phyloP scores from a whole-genome alignment of 371 early-diverging fungal genomes.

The Haplosporangium sp. region DNA sequence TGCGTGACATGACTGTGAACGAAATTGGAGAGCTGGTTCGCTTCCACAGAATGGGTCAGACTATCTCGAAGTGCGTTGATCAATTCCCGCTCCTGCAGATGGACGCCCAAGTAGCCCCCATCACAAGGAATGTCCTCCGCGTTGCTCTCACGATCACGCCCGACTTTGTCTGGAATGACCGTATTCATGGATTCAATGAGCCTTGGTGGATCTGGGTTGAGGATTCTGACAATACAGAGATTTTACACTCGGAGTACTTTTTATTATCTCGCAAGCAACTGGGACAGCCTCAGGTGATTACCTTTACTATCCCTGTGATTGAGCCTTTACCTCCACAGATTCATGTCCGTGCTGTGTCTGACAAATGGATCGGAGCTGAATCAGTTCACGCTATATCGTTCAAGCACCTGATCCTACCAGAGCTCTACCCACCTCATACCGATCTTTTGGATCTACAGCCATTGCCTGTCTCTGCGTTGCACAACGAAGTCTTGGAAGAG shows the following conservation, averaged over 20 bases:
- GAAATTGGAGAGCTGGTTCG: slow-evolving; percentile 92
- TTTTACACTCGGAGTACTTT: slow-evolving; percentile 90
- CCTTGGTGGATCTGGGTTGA: slow-evolving; percentile 97
- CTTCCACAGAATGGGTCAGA: slow-evolving; percentile 82
- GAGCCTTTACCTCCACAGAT: slow-evolving; percentile 93
- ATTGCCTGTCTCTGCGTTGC: slow-evolving; percentile 85
- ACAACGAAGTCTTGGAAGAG: slow-evolving; percentile 82
- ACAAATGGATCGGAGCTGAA: slow-evolving; percentile 95
- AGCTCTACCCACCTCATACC: slow-evolving; percentile 85
- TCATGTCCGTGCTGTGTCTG: slow-evolving; percentile 89
- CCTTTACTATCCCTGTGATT: slow-evolving; percentile 88
- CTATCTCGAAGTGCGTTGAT: slow-evolving; percentile 77
- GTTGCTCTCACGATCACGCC: slow-evolving; percentile 82
- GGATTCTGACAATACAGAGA: slow-evolving; percentile 89
- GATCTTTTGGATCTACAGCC: slow-evolving; percentile 91
- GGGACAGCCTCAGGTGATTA: slow-evolving; percentile 81
- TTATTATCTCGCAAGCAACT: slow-evolving; percentile 82
- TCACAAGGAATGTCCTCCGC: slow-evolving; percentile 91
- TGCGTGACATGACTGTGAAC: slow-evolving; percentile 84
- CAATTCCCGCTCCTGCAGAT: slow-evolving; percentile 89
- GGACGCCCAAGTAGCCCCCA: slow-evolving; percentile 86
- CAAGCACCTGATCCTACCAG: slow-evolving; percentile 89
- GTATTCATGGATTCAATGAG: slow-evolving; percentile 87
- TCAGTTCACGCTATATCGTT: slow-evolving; percentile 88
- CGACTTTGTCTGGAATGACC: slow-evolving; percentile 94